Evolutionary conservation across 179 eudicot species (phyloP), one percentile per base, ranked within the genome.

Genomic region (Nepenthes alata): DNA sequence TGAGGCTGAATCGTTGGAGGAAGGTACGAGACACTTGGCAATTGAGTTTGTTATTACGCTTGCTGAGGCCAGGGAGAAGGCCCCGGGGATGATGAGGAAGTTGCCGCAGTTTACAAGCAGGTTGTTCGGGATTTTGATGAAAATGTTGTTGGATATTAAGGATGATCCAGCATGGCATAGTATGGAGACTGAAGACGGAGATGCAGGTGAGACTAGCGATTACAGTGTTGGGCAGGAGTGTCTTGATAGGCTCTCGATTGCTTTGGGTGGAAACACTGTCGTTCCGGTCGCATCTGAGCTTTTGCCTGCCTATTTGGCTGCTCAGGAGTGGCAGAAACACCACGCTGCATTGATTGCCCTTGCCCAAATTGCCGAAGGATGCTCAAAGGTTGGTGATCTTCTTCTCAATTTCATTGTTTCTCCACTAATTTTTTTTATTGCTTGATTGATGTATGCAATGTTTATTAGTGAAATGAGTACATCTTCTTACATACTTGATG

Each of bases 51-150:
- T 91, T 9, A 83, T 89, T 51, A 88, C 98, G 1, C 79, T 91
- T 4, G 91, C 98, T 0, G 98, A 91, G 74, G 98, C 98, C 0
- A 80, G 98, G 61, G 96, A 91, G 68, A 73, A 91, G 16, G 98
- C 98, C 0, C 98, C 98, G 2, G 98, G 98, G 10, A 91, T 91
- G 98, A 91, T 91, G 95, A 77, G 98, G 78, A 89, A 91, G 79
- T 59, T 91, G 73, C 98, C 98, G 0, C 98, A 91, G 67, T 91
- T 91, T 57, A 84, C 89, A 25, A 80, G 81, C 63, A 83, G 89
- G 71, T 51, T 91, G 57, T 88, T 91, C 68, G 83, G 78, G 1
- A 84, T 84, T 8, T 67, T 91, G 62, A 81, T 91, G 91, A 81
- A 84, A 77, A 86, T 88, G 98, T 62, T 91, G 59, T 58, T 86